Percentiles rank a stretch among this genome's conserved stretches.
Conservation (phyloP, 139 green algal genomes). For the Tetradesmus lagerheimii region DNA sequence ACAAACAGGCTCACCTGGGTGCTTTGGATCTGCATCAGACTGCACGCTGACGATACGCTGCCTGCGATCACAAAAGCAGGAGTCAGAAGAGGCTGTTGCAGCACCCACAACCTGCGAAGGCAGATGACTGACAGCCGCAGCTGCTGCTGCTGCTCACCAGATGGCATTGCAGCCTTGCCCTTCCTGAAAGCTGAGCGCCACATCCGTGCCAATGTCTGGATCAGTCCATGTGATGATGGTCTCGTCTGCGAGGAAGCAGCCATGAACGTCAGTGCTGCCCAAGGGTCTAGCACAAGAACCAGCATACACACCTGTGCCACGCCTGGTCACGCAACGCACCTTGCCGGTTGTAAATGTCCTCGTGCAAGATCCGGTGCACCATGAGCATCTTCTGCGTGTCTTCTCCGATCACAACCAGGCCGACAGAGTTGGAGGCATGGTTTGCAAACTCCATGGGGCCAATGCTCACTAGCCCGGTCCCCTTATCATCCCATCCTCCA, state of each 20-base stretch:
- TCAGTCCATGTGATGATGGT: conserved; percentile 99
- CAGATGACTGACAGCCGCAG: conserved; percentile 1
- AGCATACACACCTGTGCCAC: background rate
- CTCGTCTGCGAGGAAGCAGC: conserved; percentile 74
- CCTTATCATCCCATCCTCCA: conserved; percentile 96
- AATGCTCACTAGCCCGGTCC: conserved; percentile 66
- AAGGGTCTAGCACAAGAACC: background rate
- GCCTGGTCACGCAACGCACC: conserved; percentile 51
- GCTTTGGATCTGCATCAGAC: conserved; percentile 47
- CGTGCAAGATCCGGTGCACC: conserved; percentile 86
- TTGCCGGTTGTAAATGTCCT: conserved; percentile 91
- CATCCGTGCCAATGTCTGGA: conserved; percentile 87
- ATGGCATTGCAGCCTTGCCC: conserved; percentile 88
- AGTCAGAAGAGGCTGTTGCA: background rate
- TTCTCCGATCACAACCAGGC: conserved; percentile 93
- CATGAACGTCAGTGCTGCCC: background rate
- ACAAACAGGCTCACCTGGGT: conserved; percentile 47
- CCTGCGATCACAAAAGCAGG: conserved; percentile 50
- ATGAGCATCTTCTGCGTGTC: conserved; percentile 86
- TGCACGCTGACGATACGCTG: conserved; percentile 79
- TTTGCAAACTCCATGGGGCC: conserved; percentile 42
- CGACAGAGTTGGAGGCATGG: conserved; percentile 82
- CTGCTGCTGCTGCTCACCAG: conserved; percentile 72
- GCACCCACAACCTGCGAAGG: background rate
- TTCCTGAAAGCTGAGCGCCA: conserved; percentile 98